Conservation (phyloP, 352 stramenopile species). For the Globisporangium uncinulatum region DNA sequence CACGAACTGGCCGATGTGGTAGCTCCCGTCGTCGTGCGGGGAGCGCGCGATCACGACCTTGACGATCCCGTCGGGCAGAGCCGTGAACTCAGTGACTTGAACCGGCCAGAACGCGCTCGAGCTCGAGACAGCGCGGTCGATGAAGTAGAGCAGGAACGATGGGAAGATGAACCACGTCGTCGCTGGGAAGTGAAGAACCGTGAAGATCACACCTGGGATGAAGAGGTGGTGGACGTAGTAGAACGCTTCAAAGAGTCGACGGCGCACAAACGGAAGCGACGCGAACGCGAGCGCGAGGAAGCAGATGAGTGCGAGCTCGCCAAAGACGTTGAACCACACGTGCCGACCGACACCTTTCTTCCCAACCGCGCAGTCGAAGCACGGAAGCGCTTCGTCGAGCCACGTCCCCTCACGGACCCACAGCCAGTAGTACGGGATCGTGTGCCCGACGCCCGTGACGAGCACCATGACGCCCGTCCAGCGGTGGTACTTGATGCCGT, state of each 20-base stretch:
- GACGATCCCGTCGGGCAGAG: constrained; percentile 19
- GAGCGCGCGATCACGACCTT: constrained; percentile 30
- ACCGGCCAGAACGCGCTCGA: constrained; percentile 23
- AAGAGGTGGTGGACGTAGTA: constrained; percentile 44
- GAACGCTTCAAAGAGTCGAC: constrained; percentile 35
- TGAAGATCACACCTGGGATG: constrained; percentile 22
- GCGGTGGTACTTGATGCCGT: constrained; percentile 15
- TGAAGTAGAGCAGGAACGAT: constrained; percentile 29
- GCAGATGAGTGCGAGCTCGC: constrained; percentile 25
- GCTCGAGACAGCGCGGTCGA: constrained; percentile 25
- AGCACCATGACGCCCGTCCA: constrained; percentile 25
- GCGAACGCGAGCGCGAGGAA: constrained; percentile 31
- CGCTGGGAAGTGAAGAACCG: constrained; percentile 29
- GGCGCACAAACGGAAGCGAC: constrained; percentile 30
- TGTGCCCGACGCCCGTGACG: constrained; percentile 17
- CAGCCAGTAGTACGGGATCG: constrained; percentile 18
- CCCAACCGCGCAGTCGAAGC: constrained; percentile 28
- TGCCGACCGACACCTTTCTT: constrained; percentile 7
- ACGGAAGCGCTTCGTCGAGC: constrained; percentile 24
- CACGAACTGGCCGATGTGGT: constrained; percentile 35
- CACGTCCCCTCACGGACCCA: constrained; percentile 21
- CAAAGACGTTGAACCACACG: constrained; percentile 37
- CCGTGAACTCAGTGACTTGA: constrained; percentile 19
- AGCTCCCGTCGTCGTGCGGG: constrained; percentile 12
- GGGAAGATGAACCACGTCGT: constrained; percentile 34